Conservation (phyloP, 129 eudicot genomes). For the Deinandra increscens region DNA sequence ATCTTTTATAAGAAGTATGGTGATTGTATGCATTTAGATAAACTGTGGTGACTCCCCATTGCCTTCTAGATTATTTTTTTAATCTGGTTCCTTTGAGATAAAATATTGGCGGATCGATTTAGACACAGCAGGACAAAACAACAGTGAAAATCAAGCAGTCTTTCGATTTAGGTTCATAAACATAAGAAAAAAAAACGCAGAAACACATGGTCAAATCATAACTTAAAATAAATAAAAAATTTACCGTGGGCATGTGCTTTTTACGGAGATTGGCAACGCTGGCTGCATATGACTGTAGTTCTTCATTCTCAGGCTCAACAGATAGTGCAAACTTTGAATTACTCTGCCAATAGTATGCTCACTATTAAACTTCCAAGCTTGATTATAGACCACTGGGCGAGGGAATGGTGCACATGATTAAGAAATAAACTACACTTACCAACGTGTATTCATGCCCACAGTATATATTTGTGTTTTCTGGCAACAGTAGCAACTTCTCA, state of each 20-base stretch:
- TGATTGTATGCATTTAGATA: not conserved
- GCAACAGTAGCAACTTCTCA: conserved; percentile 58
- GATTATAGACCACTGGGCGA: conserved; percentile 8
- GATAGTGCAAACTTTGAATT: conserved; percentile 92
- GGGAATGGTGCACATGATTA: conserved; percentile 8
- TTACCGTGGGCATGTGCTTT: conserved; percentile 92
- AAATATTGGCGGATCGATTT: not conserved
- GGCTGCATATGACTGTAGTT: conserved; percentile 69
- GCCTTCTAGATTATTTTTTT: not conserved
- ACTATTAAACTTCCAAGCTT: conserved; percentile 19
- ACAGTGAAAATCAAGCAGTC: not conserved
- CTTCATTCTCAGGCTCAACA: conserved; percentile 78
- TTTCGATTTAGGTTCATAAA: not conserved
- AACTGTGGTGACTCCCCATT: not conserved
- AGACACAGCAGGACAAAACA: conserved; percentile 3
- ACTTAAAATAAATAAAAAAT: conserved; percentile 12
- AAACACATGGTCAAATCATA: not conserved
- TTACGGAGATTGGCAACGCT: conserved; percentile 58
- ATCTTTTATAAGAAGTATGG: not conserved
- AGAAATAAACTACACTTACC: conserved; percentile 45
- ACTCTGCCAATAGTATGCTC: conserved; percentile 52
- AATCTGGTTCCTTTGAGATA: not conserved
- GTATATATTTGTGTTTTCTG: conserved; percentile 79
- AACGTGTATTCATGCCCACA: conserved; percentile 94
- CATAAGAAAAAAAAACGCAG: conserved; percentile 9